phyloP scores from a whole-genome alignment of 2,329 filamentous ascomycete species.

The Periconia sp. region DNA sequence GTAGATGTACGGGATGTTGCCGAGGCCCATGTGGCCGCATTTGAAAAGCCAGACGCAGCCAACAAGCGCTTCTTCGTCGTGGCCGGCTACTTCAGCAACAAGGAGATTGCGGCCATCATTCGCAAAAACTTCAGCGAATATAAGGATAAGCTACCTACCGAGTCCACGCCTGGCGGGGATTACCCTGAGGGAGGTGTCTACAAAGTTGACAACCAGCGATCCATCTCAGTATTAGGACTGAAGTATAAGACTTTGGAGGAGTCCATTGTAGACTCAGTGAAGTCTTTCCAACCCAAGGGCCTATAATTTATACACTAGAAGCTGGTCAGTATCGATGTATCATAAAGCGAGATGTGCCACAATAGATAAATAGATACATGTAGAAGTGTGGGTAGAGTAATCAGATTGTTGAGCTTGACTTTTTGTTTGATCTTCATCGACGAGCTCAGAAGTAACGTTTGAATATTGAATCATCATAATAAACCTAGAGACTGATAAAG shows the following conservation, averaged over 20 bases:
- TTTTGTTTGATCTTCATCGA: slow-evolving; percentile 40
- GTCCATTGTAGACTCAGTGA: slow-evolving; percentile 63
- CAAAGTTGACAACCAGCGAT: slow-evolving; percentile 58
- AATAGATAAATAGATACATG: neutral
- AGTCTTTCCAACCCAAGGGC: slow-evolving; percentile 60
- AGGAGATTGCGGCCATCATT: slow-evolving; percentile 59
- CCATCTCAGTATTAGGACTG: slow-evolving; percentile 59
- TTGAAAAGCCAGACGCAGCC: slow-evolving; percentile 57
- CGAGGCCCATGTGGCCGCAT: slow-evolving; percentile 62
- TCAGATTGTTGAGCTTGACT: slow-evolving; percentile 61
- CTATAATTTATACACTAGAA: slow-evolving; percentile 33
- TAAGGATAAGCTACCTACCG: slow-evolving; percentile 50
- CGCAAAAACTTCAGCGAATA: slow-evolving; percentile 58
- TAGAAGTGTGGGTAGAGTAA: slow-evolving; percentile 6
- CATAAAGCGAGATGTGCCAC: neutral
- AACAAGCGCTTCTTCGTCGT: slow-evolving; percentile 65
- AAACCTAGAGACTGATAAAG: neutral
- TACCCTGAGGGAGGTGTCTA: slow-evolving; percentile 47
- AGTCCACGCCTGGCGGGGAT: slow-evolving; percentile 46
- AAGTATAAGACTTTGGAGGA: slow-evolving; percentile 61
- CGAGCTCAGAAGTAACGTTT: slow-evolving; percentile 39
- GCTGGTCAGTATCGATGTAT: neutral
- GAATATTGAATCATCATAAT: slow-evolving; percentile 36
- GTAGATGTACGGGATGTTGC: slow-evolving; percentile 60
- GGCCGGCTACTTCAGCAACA: slow-evolving; percentile 63